Percentiles rank a stretch among this genome's conserved stretches.
phyloP scores from a whole-genome alignment of 805 yeast genomes.

The Candida nitratophila region DNA sequence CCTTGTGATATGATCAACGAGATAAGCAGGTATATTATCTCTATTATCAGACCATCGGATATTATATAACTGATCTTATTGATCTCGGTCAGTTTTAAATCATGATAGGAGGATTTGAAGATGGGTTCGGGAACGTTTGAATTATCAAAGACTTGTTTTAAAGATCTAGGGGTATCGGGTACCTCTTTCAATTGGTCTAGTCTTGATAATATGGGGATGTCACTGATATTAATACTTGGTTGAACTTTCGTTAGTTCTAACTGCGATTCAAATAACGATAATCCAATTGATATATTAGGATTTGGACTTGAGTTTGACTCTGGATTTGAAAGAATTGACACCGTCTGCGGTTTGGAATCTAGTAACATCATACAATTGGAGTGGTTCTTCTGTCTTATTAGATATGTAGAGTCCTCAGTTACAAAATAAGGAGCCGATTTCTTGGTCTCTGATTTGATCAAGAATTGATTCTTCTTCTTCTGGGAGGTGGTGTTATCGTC shows the following conservation, averaged over 20 bases:
- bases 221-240: constrained; percentile 6
- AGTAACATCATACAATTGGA: constrained; percentile 72
- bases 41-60: constrained; percentile 8
- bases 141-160: constrained; percentile 6
- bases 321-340: neutral
- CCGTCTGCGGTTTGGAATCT: constrained; percentile 1
- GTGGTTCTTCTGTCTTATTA: constrained; percentile 73
- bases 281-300: neutral
- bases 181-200: neutral
- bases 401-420: constrained; percentile 51
- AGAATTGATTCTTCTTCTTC: constrained; percentile 2
- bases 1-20: neutral
- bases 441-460: neutral
- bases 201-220: constrained; percentile 7
- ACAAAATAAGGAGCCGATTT: constrained; percentile 47
- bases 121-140: constrained; percentile 6
- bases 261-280: constrained; percentile 6
- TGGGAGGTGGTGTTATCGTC: no score
- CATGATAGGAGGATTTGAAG: constrained; percentile 4
- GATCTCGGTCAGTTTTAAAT: constrained; percentile 10
- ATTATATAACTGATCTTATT: constrained; percentile 6
- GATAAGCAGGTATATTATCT: constrained; percentile 6
- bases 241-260: constrained; percentile 6
- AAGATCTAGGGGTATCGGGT: no score
- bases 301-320: no score